These are phyloP conservation scores for Picea glauca DNA, from an alignment of 75 land plant genomes.

Conservation along the genomic window DNA sequence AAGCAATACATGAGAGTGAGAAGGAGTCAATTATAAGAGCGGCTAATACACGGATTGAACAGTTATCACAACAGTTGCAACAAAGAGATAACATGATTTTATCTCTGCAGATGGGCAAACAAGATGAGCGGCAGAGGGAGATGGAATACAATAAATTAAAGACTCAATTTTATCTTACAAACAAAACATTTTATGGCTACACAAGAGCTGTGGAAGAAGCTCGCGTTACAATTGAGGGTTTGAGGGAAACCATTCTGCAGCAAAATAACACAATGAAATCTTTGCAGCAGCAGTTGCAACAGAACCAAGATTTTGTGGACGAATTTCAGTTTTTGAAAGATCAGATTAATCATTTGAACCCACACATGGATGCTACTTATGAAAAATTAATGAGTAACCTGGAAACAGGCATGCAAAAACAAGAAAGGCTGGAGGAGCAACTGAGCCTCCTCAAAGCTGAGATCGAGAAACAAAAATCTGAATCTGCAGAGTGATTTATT, in stretches of 20 bases:
- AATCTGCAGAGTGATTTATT: too few species aligned
- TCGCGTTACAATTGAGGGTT: neutral
- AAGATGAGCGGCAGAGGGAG: constrained; percentile 29
- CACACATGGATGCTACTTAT: too few species aligned
- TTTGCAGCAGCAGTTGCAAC: neutral
- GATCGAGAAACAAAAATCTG: too few species aligned
- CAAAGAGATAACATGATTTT: constrained; percentile 24
- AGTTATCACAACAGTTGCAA: constrained; percentile 22
- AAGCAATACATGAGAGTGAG: constrained; percentile 24
- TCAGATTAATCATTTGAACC: too few species aligned
- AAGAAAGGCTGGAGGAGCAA: too few species aligned
- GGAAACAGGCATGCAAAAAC: too few species aligned
- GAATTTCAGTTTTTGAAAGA: too few species aligned
- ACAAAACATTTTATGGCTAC: constrained; percentile 12
- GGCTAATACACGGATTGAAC: constrained; percentile 23
- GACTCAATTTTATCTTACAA: neutral
- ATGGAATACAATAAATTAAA: neutral
- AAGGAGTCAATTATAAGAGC: constrained; percentile 17
- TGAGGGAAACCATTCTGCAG: neutral
- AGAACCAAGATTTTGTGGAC: too few species aligned
- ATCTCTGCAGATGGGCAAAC: constrained; percentile 18
- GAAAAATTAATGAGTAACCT: too few species aligned
- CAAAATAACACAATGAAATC: neutral
- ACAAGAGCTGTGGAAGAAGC: constrained; percentile 1
- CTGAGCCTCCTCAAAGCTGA: too few species aligned